Conservation (phyloP, 495 filamentous ascomycete species). For the Aspergillus diversus region DNA sequence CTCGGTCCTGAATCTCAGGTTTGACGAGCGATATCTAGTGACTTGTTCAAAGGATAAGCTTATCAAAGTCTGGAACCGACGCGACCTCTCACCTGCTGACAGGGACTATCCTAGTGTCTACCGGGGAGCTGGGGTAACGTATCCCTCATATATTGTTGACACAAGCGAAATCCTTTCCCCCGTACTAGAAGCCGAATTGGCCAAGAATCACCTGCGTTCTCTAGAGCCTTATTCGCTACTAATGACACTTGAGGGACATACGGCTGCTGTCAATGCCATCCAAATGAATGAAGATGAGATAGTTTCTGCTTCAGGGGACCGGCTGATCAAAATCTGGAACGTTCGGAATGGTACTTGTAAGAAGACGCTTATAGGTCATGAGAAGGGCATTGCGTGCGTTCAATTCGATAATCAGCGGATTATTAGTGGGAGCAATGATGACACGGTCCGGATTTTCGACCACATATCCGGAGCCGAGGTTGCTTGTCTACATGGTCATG, state of each 20-base stretch:
- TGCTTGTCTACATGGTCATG: slow-evolving; percentile 79
- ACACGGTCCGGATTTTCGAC: slow-evolving; percentile 94
- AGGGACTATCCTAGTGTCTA: slow-evolving; percentile 63
- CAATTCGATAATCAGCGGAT: slow-evolving; percentile 97
- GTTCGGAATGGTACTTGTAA: slow-evolving; percentile 75
- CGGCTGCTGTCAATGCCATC: slow-evolving; percentile 94
- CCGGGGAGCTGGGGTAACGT: slow-evolving; percentile 41
- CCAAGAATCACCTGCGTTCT: slow-evolving; percentile 40
- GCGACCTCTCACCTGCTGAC: slow-evolving; percentile 66
- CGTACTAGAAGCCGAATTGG: slow-evolving; percentile 44
- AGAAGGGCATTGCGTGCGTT: slow-evolving; percentile 96
- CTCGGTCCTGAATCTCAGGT: slow-evolving; percentile 93
- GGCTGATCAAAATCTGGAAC: slow-evolving; percentile 91
- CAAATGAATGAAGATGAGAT: slow-evolving; percentile 85
- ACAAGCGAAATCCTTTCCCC: slow-evolving; percentile 51
- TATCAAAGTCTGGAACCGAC: slow-evolving; percentile 93
- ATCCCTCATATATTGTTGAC: slow-evolving; percentile 60
- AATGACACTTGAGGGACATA: slow-evolving; percentile 77
- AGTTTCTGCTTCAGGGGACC: slow-evolving; percentile 92
- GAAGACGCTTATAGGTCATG: slow-evolving; percentile 80
- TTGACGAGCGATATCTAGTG: slow-evolving; percentile 86
- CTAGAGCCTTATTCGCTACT: slow-evolving; percentile 71
- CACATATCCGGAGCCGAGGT: slow-evolving; percentile 81
- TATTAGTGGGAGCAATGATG: slow-evolving; percentile 93
- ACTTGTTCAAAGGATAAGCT: slow-evolving; percentile 97